Evolutionary conservation across 306 rosid genomes (phyloP).

Genomic region (Heteromeles arbutifolia): DNA sequence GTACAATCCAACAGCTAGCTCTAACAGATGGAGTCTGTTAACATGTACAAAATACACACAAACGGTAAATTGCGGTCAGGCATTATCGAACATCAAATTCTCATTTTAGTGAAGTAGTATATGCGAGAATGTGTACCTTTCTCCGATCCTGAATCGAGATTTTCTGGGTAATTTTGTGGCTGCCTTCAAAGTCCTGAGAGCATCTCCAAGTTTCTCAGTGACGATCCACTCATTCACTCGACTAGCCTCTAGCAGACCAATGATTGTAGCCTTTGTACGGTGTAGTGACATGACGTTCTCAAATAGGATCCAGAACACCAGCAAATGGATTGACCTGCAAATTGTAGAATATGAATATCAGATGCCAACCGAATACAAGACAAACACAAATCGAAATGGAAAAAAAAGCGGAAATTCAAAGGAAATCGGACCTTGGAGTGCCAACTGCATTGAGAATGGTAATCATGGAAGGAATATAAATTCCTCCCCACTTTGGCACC

Average conservation of each 20-base stretch:
- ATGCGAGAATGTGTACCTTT: conserved; percentile 43
- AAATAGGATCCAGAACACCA: conserved; percentile 77
- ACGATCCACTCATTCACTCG: conserved; percentile 87
- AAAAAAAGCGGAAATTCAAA: not conserved
- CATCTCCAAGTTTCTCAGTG: conserved; percentile 82
- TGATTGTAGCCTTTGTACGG: conserved; percentile 78
- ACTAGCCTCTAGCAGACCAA: conserved; percentile 62
- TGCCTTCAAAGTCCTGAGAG: conserved; percentile 40
- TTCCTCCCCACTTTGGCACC: conserved; percentile 79
- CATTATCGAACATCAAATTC: not conserved
- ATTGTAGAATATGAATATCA: not conserved
- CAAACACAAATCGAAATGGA: not conserved
- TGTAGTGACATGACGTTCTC: conserved; percentile 89
- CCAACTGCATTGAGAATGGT: conserved; percentile 79
- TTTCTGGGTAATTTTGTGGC: conserved; percentile 37
- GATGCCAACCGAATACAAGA: not conserved
- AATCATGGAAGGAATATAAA: conserved; percentile 70
- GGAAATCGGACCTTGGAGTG: conserved; percentile 55
- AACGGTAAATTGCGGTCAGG: conserved; percentile 6
- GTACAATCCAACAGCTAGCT: conserved; percentile 64
- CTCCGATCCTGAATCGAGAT: conserved; percentile 49
- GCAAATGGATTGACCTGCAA: conserved; percentile 65
- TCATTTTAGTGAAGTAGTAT: not conserved
- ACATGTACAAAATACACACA: not conserved
- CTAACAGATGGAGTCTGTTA: conserved; percentile 56